Percentiles rank a stretch among this genome's conserved stretches.
These are phyloP conservation scores for Ophiostoma triangulosporum DNA, from an alignment of 2,329 filamentous ascomycete genomes.

Conservation along the genomic window DNA sequence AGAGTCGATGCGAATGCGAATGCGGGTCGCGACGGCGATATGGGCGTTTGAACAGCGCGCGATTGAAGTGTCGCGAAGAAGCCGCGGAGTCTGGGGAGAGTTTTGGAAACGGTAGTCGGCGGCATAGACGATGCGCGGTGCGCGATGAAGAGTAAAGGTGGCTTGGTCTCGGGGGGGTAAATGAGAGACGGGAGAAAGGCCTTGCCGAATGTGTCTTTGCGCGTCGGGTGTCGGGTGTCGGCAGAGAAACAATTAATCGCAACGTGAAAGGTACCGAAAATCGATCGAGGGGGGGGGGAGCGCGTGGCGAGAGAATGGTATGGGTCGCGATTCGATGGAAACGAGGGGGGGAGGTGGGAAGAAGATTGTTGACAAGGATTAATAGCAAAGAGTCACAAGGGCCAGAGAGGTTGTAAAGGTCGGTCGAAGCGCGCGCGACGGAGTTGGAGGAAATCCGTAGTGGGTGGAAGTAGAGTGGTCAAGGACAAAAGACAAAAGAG, in stretches of 20 bases:
- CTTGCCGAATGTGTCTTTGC: neutral
- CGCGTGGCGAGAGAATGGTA: neutral
- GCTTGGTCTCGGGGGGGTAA: neutral
- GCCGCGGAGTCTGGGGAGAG: neutral
- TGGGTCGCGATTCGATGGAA: neutral
- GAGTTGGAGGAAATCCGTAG: neutral
- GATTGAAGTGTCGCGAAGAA: neutral
- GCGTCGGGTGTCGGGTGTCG: neutral
- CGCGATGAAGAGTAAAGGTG: neutral
- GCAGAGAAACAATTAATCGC: neutral
- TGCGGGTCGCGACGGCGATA: neutral
- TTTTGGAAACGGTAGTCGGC: neutral
- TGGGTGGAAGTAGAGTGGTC: neutral
- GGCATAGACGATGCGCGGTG: neutral
- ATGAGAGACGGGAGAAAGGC: neutral
- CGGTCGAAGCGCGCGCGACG: constrained; percentile 8
- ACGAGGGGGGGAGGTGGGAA: neutral
- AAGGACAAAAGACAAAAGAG: neutral
- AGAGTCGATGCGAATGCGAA: neutral
- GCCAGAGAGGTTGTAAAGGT: neutral
- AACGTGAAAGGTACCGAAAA: neutral
- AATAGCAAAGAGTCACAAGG: too few relatives aligned
- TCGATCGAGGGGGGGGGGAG: neutral
- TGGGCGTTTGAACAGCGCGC: neutral
- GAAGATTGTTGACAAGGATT: neutral